These are phyloP conservation scores for Macrotyloma uniflorum DNA, from an alignment of 306 rosid genomes.

Conservation along the genomic window DNA sequence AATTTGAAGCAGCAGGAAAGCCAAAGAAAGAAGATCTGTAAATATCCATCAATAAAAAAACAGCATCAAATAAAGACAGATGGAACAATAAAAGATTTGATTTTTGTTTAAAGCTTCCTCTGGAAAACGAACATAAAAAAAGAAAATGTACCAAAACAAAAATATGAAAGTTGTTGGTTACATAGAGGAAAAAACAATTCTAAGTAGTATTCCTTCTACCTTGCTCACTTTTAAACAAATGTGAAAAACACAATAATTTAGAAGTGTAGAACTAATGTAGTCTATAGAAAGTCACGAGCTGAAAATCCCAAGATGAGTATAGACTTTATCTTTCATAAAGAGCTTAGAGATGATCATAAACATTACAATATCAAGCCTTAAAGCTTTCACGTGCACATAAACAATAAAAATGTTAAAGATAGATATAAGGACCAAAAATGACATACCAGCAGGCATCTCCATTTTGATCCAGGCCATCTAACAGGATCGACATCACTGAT, in stretches of 20 bases:
- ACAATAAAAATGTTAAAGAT: background rate
- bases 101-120: background rate
- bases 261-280: background rate
- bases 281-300: background rate
- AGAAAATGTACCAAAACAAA: background rate
- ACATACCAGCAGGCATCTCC: constrained; percentile 84
- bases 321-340: background rate
- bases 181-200: background rate
- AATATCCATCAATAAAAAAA: background rate
- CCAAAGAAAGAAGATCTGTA: background rate
- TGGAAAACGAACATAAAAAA: background rate
- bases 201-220: background rate
- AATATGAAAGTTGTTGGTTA: background rate
- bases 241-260: background rate
- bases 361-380: constrained; percentile 13
- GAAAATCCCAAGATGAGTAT: background rate
- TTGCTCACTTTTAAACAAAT: background rate
- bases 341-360: background rate
- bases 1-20: background rate
- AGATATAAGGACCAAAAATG: background rate
- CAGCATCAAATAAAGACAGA: background rate
- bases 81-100: background rate
- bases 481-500: constrained; percentile 72
- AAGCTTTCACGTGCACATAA: background rate
- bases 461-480: constrained; percentile 90